These are phyloP conservation scores for Naegleria fowleri DNA, from an alignment of 208 protist genomes.

Conservation along the genomic window DNA sequence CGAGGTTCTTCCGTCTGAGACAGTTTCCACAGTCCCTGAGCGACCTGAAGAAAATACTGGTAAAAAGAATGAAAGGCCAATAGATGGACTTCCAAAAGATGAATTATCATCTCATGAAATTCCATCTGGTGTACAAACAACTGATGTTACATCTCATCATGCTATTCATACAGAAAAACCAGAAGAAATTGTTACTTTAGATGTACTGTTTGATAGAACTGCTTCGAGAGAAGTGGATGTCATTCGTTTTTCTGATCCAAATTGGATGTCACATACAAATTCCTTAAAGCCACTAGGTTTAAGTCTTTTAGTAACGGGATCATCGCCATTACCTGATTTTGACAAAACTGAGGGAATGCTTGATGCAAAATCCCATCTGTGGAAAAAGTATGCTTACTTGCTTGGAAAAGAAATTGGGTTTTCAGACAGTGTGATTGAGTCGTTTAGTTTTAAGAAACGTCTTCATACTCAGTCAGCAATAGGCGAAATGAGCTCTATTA, in stretches of 20 bases:
- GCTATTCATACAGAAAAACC: not conserved
- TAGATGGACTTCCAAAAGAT: not conserved
- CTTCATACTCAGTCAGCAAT: constrained; percentile 43
- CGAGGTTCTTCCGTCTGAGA: not conserved
- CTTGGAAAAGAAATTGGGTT: constrained; percentile 56
- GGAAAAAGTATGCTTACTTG: constrained; percentile 50
- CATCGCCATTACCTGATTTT: not conserved
- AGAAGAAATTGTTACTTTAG: not conserved
- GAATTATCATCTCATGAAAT: not conserved
- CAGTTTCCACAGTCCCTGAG: not conserved
- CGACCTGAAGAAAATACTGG: not conserved
- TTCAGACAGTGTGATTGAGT: constrained; percentile 37
- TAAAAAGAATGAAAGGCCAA: not conserved
- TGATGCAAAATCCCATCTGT: constrained; percentile 26
- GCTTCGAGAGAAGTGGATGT: not conserved
- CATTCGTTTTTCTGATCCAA: not conserved
- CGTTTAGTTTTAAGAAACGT: constrained; percentile 35
- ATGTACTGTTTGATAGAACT: not conserved
- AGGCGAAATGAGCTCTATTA: constrained; percentile 15
- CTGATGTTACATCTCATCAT: not conserved
- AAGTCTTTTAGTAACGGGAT: not conserved
- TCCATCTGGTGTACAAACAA: not conserved
- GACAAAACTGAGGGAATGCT: constrained; percentile 16
- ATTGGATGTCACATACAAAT: not conserved
- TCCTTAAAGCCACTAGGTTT: not conserved